Conservation (phyloP, 306 rosid genomes). For the Prunus mongolica region DNA sequence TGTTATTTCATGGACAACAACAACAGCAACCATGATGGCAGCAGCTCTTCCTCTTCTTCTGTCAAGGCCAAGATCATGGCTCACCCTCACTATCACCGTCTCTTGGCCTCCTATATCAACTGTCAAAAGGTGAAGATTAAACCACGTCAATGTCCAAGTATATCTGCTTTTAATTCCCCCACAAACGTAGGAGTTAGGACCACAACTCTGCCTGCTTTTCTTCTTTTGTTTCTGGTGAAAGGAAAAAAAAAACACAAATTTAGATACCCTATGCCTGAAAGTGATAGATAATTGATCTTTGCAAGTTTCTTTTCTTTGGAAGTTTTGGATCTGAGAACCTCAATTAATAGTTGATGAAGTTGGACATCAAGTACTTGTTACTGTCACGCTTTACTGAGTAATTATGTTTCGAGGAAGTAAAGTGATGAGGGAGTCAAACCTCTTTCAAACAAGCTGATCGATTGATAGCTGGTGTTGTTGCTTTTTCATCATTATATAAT, state of each 20-base stretch:
- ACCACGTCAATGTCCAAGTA: neutral
- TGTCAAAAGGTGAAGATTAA: constrained; percentile 75
- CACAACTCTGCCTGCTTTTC: neutral
- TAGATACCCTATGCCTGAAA: neutral
- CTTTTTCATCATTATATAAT: no score
- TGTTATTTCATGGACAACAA: constrained; percentile 65
- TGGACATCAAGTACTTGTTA: neutral
- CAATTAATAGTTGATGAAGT: neutral
- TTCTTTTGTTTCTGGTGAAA: neutral
- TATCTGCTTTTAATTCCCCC: neutral
- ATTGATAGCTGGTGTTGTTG: no score
- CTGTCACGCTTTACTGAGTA: neutral
- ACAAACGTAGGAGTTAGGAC: neutral
- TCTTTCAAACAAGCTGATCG: no score
- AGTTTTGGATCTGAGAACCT: constrained; percentile 37
- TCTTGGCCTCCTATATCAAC: constrained; percentile 75
- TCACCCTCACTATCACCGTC: constrained; percentile 97
- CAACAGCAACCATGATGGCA: constrained; percentile 21
- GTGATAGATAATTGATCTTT: constrained; percentile 7
- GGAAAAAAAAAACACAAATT: neutral
- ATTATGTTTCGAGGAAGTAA: constrained; percentile 3
- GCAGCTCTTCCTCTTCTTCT: constrained; percentile 42
- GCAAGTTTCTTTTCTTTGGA: constrained; percentile 11
- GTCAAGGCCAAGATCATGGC: constrained; percentile 89
- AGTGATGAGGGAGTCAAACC: neutral